Evolutionary conservation across 2,329 filamentous ascomycete genomes (phyloP).

Genomic region (Diaporthe sp.): DNA sequence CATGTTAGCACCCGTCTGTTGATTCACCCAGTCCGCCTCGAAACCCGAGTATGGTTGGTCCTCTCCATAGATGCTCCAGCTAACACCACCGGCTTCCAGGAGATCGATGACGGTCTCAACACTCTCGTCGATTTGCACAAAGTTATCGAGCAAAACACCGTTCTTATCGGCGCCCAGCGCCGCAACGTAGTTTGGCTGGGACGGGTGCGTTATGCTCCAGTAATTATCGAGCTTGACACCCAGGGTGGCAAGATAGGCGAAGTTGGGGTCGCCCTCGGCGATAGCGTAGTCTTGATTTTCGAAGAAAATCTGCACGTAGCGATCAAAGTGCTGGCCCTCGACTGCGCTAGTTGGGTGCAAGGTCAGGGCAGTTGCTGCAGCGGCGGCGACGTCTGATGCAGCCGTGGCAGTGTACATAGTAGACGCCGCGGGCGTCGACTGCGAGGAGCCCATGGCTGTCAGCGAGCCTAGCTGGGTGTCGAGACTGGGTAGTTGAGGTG

Average conservation of each 20-base stretch:
- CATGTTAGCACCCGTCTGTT: conserved; percentile 67
- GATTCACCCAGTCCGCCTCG: conserved; percentile 66
- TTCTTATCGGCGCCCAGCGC: conserved; percentile 69
- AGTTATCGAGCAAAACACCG: conserved; percentile 67
- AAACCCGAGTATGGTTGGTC: conserved; percentile 65
- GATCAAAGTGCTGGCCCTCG: conserved; percentile 68
- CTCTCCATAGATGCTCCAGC: conserved; percentile 68
- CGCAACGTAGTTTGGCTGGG: conserved; percentile 74
- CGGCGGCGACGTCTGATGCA: conserved; percentile 52
- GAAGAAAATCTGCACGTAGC: conserved; percentile 73
- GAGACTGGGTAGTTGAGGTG: neutral
- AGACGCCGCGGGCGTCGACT: conserved; percentile 37
- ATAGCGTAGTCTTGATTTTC: conserved; percentile 70
- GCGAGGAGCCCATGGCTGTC: conserved; percentile 37
- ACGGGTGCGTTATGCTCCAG: conserved; percentile 70
- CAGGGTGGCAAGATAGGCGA: conserved; percentile 63
- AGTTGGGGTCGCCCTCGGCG: conserved; percentile 62
- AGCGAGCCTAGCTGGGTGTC: neutral
- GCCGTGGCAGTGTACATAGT: conserved; percentile 47
- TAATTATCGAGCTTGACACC: conserved; percentile 70
- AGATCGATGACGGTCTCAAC: conserved; percentile 64
- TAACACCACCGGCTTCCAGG: conserved; percentile 61
- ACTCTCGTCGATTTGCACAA: conserved; percentile 58
- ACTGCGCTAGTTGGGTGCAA: conserved; percentile 60
- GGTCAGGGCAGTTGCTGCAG: conserved; percentile 59